Base-by-base conservation (phyloP, 129 eudicot genomes). In the Lonicera japonica region DNA sequence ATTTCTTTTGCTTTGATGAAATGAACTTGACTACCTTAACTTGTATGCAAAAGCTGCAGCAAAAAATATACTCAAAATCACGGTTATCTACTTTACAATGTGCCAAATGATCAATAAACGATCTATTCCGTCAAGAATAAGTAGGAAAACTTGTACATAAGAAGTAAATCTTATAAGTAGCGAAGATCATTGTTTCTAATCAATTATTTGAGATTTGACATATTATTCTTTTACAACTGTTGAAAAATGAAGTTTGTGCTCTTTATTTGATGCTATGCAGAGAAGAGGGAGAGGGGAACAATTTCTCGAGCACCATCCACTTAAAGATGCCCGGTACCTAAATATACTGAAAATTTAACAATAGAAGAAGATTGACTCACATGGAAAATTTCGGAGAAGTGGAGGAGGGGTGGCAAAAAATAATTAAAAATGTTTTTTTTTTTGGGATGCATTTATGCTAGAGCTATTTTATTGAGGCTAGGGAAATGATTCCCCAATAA, bases 311-410 rank as follows among this genome's bases (percentile, higher is more conserved):
- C 65, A n/a, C n/a, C n/a, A 65, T 65, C 56, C 63, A 75, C 77
- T 65, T 75, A 25, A 60, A 70, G 72, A 71, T 76, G 64, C 73
- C 61, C 50, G 58, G 56, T 36, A 11, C 65, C 65, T 43, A 63
- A 15, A 65, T 61, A 25, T 65, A 54, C 43, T 54, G 51, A 10
- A 65, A 54, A n/a, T 60, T 66, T 59, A 52, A 54, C 38, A 53
- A 24, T 75, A 18, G 57, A 56, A 39, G 56, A 58, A 65, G 64
- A 66, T 64, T 18, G 62, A 29, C 68, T 53, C 76, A 59, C 76
- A 65, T 75, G 71, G 9, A 24, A 17, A 23, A 57, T 23, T 22
- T 56, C 69, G 61, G 55, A 23, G n/a, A 57, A 24, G 19, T 46
- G 70, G 14, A 15, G 4, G n/a, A 15, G 14, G 14, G n/a, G 14